These are phyloP conservation scores for Coelastrella sp. DNA, from an alignment of 139 green algal genomes.

Conservation along the genomic window DNA sequence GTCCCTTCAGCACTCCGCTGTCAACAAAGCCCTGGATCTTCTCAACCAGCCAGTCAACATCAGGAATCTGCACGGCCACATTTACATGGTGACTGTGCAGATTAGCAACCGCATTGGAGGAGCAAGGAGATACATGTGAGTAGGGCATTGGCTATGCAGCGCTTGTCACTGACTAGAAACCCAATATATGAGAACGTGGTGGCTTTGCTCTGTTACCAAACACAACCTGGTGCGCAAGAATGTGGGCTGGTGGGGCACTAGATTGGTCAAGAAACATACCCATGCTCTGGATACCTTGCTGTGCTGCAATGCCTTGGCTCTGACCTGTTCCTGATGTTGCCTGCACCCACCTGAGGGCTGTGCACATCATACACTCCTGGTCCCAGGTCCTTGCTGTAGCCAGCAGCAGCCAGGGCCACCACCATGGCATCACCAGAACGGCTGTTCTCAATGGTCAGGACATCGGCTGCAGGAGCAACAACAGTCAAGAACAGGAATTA, in stretches of 20 bases:
- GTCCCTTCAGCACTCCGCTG: slow-evolving; percentile 70
- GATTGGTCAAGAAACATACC: no score
- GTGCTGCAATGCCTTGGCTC: background rate
- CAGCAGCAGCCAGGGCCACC: slow-evolving; percentile 65
- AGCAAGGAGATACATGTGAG: no score
- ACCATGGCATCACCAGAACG: slow-evolving; percentile 88
- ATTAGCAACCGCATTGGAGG: background rate
- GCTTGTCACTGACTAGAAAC: no score
- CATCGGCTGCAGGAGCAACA: slow-evolving; percentile 76
- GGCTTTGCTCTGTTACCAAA: no score
- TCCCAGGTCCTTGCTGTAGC: slow-evolving; percentile 85
- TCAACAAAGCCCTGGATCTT: slow-evolving; percentile 73
- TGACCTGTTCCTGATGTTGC: background rate
- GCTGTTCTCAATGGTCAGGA: slow-evolving; percentile 96
- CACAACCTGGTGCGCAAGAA: no score
- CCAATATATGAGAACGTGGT: no score
- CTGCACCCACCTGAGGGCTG: slow-evolving; percentile 71
- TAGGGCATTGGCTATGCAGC: background rate
- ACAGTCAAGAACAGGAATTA: background rate
- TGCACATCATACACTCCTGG: slow-evolving; percentile 94
- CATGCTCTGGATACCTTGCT: background rate
- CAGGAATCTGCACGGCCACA: slow-evolving; percentile 15
- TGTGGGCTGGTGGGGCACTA: no score
- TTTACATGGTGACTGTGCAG: background rate
- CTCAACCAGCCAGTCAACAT: slow-evolving; percentile 41